Evolutionary conservation across 164 flowering plant species (phyloP).

Genomic region (Litsea cubeba): DNA sequence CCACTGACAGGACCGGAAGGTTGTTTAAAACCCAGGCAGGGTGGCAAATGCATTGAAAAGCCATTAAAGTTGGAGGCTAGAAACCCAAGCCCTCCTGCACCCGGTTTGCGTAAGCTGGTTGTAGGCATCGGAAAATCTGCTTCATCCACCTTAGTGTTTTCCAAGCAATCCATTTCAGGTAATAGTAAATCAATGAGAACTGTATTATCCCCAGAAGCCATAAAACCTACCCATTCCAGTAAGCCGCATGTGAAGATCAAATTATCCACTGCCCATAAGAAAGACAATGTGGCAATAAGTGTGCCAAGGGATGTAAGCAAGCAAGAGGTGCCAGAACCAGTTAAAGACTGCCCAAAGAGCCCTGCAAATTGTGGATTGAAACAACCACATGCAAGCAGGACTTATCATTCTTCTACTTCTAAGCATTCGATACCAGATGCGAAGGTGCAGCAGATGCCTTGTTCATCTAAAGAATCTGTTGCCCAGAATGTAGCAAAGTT

Average conservation of each 20-base stretch:
- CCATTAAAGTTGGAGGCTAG: slow-evolving; percentile 21
- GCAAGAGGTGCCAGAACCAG: slow-evolving; percentile 26
- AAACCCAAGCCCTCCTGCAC: slow-evolving; percentile 17
- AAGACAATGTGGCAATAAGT: slow-evolving; percentile 27
- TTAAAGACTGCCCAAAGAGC: slow-evolving; percentile 45
- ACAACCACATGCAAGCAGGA: slow-evolving; percentile 36
- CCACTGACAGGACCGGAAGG: slow-evolving; percentile 21
- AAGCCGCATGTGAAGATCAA: slow-evolving; percentile 31
- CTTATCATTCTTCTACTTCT: slow-evolving; percentile 29
- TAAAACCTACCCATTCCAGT: slow-evolving; percentile 20
- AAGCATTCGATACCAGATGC: slow-evolving; percentile 37
- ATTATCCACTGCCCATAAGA: slow-evolving; percentile 27
- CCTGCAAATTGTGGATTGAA: slow-evolving; percentile 32
- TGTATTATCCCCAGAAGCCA: slow-evolving; percentile 21
- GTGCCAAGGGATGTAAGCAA: slow-evolving; percentile 32
- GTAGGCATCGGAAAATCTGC: slow-evolving; percentile 39
- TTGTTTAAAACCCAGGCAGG: slow-evolving; percentile 36
- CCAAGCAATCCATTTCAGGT: slow-evolving; percentile 37
- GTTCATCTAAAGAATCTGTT: slow-evolving; percentile 39
- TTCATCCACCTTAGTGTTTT: slow-evolving; percentile 20
- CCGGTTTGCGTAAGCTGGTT: slow-evolving; percentile 39
- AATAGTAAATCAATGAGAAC: slow-evolving; percentile 10
- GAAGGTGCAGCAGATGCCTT: slow-evolving; percentile 35
- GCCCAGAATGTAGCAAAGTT: slow-evolving; percentile 19
- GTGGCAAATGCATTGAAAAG: slow-evolving; percentile 29